These are phyloP conservation scores for Annona cherimola DNA, from an alignment of 164 flowering plant species.

Conservation along the genomic window DNA sequence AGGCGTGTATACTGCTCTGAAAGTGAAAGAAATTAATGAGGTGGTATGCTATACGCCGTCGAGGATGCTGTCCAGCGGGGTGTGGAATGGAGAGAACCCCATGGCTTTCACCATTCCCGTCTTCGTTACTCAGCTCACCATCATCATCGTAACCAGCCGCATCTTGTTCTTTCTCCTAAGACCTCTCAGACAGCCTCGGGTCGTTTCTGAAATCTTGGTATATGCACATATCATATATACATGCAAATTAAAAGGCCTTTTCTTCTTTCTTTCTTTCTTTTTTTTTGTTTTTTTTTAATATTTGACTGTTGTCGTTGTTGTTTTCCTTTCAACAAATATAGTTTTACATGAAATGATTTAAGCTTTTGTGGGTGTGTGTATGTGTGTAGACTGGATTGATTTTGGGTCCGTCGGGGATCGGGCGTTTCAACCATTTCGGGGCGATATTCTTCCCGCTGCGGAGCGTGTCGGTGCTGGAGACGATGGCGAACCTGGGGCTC, in stretches of 20 bases:
- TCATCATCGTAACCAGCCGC: constrained; percentile 16
- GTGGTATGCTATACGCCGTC: constrained; percentile 17
- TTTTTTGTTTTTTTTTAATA: too few relatives aligned
- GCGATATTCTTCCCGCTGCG: constrained; percentile 15
- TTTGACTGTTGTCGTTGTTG: too few relatives aligned
- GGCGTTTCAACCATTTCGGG: constrained; percentile 1
- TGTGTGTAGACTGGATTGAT: constrained; percentile 22
- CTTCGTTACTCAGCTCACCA: constrained; percentile 16
- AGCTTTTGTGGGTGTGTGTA: too few relatives aligned
- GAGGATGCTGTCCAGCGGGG: constrained; percentile 16
- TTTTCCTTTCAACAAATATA: too few relatives aligned
- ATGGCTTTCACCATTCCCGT: constrained; percentile 17
- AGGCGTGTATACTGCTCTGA: too few relatives aligned
- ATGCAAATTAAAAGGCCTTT: too few relatives aligned
- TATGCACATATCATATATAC: too few relatives aligned
- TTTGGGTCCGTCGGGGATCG: constrained; percentile 29
- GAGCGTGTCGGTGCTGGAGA: constrained; percentile 26
- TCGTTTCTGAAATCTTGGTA: constrained; percentile 26
- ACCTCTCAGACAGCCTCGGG: constrained; percentile 24
- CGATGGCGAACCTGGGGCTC: constrained; percentile 36
- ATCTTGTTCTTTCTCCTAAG: constrained; percentile 12
- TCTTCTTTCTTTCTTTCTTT: too few relatives aligned
- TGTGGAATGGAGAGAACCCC: constrained; percentile 23
- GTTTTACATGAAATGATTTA: too few relatives aligned
- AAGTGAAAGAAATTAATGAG: not conserved